Base-by-base conservation (phyloP, 306 rosid genomes). In the Cucurbita pepo region DNA sequence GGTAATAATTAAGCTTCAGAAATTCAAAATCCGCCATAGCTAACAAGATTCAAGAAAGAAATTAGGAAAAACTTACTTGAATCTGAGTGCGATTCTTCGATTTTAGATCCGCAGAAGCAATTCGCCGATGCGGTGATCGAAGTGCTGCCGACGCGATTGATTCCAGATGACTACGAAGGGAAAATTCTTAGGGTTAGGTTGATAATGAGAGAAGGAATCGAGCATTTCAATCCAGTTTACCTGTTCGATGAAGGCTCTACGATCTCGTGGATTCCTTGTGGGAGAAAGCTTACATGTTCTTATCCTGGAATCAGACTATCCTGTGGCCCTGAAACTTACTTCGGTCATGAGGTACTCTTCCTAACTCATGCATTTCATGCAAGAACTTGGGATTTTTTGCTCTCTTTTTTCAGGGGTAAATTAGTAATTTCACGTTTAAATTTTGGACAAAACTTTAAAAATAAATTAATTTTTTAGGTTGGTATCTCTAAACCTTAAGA, bases 241-340 rank as follows among this genome's bases (percentile, higher is more conserved):
- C 85, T 94, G 83, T 90, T 94, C 73, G 98, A 94, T 77, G 97
- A 94, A 5, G 97, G 98, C 71, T 94, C 98, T 0, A 85, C 98
- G 67, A 79, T 94, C 73, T 86, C 96, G 2, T 94, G 98, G 98
- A 90, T 94, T 55, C 98, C 98, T 3, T 94, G 98, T 73, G 98
- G 98, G 56, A 90, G 98, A 75, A 94, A 94, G 81, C 98, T 94
- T 52, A 90, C 97, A 45, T 94, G 98, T 88, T 94, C 98, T 19
- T 94, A 89, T 76, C 98, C 99, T 66, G 97, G 99, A 76, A 94
- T 94, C 88, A 91, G 88, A 45, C 88, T 94, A 56, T 72, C 75
- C 79, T 94, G 89, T 62, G 90, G 96, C 71, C 99, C 99, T 15
- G 90, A 91, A 41, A 10, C 82, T 40, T 91, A 90, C 82, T 90